Evolutionary conservation across 768 basidiomycete species (phyloP).

Genomic region (Lactifluus pinguis): DNA sequence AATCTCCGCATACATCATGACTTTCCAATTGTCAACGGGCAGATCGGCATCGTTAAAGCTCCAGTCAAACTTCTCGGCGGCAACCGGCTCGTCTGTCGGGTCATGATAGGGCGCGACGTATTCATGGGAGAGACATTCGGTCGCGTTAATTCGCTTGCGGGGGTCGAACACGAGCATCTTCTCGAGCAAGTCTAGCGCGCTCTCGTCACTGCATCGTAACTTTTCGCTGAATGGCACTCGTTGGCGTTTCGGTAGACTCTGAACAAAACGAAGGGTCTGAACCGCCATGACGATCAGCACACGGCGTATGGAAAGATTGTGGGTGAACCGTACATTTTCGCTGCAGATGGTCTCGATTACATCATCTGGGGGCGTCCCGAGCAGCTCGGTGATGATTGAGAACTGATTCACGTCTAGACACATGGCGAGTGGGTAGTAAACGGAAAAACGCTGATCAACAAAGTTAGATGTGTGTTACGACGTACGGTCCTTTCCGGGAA

Average conservation of each 20-base stretch:
- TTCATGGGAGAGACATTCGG: constrained; percentile 81
- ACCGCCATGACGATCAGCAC: not conserved
- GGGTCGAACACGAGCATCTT: constrained; percentile 99
- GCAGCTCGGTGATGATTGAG: constrained; percentile 96
- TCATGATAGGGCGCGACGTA: constrained; percentile 98
- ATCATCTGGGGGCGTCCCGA: constrained; percentile 99
- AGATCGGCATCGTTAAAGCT: constrained; percentile 99
- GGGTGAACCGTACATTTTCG: constrained; percentile 67
- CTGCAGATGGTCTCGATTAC: constrained; percentile 98
- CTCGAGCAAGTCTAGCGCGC: constrained; percentile 91
- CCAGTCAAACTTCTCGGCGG: constrained; percentile 96
- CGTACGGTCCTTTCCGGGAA: constrained; percentile 99
- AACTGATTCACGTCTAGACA: constrained; percentile 93
- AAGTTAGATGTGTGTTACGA: constrained; percentile 21
- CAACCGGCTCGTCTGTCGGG: constrained; percentile 93
- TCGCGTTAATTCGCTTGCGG: constrained; percentile 90
- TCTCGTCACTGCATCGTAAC: constrained; percentile 77
- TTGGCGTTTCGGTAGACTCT: constrained; percentile 92
- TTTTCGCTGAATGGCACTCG: constrained; percentile 94
- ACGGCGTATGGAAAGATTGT: not conserved
- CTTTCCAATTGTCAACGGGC: constrained; percentile 98
- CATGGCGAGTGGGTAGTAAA: not conserved
- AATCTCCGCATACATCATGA: constrained; percentile 99
- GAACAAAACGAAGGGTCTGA: constrained; percentile 97
- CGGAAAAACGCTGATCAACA: not conserved